Evolutionary conservation across 2,329 filamentous ascomycete species (phyloP), one percentile per base, ranked within the genome.

Genomic region (Pseudogymnoascus sp.): DNA sequence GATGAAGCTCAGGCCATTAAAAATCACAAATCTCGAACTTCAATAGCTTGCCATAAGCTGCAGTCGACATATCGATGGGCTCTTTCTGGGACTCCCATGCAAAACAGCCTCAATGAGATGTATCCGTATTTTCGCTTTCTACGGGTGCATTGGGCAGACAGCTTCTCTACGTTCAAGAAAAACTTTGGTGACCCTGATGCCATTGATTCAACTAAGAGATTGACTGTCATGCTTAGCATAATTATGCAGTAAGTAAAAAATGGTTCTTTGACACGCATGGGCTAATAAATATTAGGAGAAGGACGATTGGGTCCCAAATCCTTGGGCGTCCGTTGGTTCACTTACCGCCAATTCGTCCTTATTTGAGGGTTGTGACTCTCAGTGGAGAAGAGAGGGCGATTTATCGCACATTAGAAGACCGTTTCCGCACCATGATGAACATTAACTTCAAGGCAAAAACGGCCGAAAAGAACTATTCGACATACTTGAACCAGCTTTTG

Each of bases 1-100:
- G 83, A 86, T 50, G 83, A 86, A 66, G 81, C 78, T 0, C 82
- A 85, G 58, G 66, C 66, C 0, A 83, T 86, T 63, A 84, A 84
- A 63, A 84, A 83, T 31, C 70, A 76, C 5, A 61, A 61, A 0
- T 69, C 71, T 0, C 60, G 65, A 7, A 80, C 76, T 0, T 77
- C 75, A 0, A 68, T 78, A 36, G 78, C 79, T 3, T 80, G 77
- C 63, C 74, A 74, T 72, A 62, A 68, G 26, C 63, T 72, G 2
- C 64, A 65, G 39, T 66, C 64, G 8, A 64, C 69, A 11, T 72
- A 68, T 58, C 61, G 70, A 21, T 72, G 70, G 70, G 70, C 70
- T 40, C 63, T 72, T n/a, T 70, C 69, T 7, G 70, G 71, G 39
- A 71, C 70, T 0, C 71, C 70, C 0, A 39, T 72, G 3, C 41